Conservation (phyloP, 805 yeast species). For the Komagataella pseudopastoris region DNA sequence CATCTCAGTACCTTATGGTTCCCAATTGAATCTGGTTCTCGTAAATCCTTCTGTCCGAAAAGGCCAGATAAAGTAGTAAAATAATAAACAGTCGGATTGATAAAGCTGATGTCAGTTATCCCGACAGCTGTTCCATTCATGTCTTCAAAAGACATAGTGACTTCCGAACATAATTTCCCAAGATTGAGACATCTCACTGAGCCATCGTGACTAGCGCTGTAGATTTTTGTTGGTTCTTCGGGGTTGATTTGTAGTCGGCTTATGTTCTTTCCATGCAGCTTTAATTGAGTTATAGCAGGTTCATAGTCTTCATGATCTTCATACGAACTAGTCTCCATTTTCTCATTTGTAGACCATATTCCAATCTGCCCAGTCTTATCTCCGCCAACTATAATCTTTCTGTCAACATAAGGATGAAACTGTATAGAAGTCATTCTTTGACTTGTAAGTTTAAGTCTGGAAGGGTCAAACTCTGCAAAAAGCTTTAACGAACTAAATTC, state of each 20-base stretch:
- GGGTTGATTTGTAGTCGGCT: slow-evolving; percentile 46
- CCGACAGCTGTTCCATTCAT: slow-evolving; percentile 48
- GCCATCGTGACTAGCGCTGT: slow-evolving; percentile 80
- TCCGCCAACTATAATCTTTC: slow-evolving; percentile 66
- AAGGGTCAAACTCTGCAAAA: slow-evolving; percentile 47
- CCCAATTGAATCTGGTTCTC: slow-evolving; percentile 21
- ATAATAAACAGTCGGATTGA: slow-evolving; percentile 44
- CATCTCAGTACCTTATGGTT: slow-evolving; percentile 33
- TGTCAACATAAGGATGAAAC: slow-evolving; percentile 62
- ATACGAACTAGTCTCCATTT: slow-evolving; percentile 19
- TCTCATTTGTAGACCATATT: slow-evolving; percentile 58
- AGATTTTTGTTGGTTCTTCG: slow-evolving; percentile 36
- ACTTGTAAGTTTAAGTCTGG: slow-evolving; percentile 54
- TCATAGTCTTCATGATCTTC: slow-evolving; percentile 24
- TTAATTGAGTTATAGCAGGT: slow-evolving; percentile 48
- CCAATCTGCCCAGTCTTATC: slow-evolving; percentile 84
- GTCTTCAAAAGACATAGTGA: slow-evolving; percentile 42
- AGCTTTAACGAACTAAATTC: slow-evolving; percentile 38
- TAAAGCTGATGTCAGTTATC: slow-evolving; percentile 58
- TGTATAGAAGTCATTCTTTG: slow-evolving; percentile 62
- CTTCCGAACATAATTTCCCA: slow-evolving; percentile 41
- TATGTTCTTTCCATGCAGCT: slow-evolving; percentile 66
- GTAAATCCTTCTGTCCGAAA: slow-evolving; percentile 58
- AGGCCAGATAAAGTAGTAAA: slow-evolving; percentile 74
- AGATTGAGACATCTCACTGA: slow-evolving; percentile 66